Base-by-base conservation (phyloP, 331 rosid species). In the Arachis monticola region DNA sequence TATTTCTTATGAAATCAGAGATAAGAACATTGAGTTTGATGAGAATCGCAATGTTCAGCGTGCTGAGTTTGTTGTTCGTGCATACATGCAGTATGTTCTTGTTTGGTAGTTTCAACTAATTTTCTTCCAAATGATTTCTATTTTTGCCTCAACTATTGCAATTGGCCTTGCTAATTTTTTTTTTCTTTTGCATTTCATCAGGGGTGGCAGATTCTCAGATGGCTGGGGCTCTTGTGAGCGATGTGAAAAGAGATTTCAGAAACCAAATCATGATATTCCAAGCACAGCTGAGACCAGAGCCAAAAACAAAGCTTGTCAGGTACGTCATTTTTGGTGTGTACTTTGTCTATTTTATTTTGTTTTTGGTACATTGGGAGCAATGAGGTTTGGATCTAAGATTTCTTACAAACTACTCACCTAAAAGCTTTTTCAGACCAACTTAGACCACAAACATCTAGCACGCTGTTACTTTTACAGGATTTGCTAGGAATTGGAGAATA, bases 171-270 rank as follows among this genome's bases (percentile, higher is more conserved):
- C 40, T 58, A 11, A n/a, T 31, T 76, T 5, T 60, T 64, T 72
- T 17, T 17, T 17, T 17, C 22, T 17, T 17, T 17, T 17, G 22
- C 10, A 38, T 44, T 57, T 68, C 73, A 32, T 73, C 78, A 91
- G 98, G 80, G 95, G 95, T 57, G 96, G 98, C 77, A 87, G 98
- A 78, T 93, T 89, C 83, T 84, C 97, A 9, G 98, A 93, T 84
- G 98, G 96, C 79, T 93, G 98, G 97, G 98, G 98, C 55, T 92
- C 97, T 14, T 93, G 98, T 70, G 98, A 93, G 14, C 86, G 93
- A 78, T 93, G 93, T 3, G 98, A 93, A 85, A 93, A 93, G 87
- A 90, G 85, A 63, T 93, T 91, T 80, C 70, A 8, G 51, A 91
- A 90, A 59, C 97, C 98, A 74, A 93, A 93, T 84, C 93, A 91